A percentile compares a stretch with the other conserved stretches of the same genome.
phyloP scores from a whole-genome alignment of 495 filamentous ascomycete species.

The Xylaria castorea region DNA sequence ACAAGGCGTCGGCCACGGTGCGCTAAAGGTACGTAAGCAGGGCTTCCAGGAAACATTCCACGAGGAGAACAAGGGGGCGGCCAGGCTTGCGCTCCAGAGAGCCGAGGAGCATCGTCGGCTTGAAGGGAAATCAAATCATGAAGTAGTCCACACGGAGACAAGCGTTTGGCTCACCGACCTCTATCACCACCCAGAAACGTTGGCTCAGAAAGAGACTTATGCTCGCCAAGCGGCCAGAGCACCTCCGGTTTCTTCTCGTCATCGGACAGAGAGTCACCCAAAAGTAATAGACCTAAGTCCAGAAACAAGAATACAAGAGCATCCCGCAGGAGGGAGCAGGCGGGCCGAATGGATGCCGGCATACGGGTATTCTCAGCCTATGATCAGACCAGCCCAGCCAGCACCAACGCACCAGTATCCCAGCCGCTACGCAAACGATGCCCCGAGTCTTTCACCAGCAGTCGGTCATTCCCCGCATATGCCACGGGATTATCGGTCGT shows the following conservation, averaged over 20 bases:
- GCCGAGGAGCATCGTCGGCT: not conserved
- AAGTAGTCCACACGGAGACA: not conserved
- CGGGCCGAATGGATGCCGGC: not conserved
- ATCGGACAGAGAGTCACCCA: not conserved
- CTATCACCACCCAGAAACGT: conserved; percentile 30
- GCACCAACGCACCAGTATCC: conserved; percentile 7
- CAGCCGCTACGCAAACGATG: not conserved
- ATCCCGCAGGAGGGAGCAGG: not conserved
- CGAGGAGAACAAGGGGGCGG: conserved; percentile 16
- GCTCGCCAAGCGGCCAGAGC: conserved; percentile 22
- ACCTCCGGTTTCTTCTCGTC: conserved; percentile 26
- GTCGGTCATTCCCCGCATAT: not conserved
- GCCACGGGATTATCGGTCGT: not conserved
- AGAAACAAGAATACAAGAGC: not conserved
- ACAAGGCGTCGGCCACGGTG: conserved; percentile 29
- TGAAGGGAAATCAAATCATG: not conserved
- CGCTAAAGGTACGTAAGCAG: conserved; percentile 31
- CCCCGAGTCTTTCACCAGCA: conserved; percentile 6
- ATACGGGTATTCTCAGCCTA: conserved; percentile 3
- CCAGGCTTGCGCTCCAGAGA: conserved; percentile 10
- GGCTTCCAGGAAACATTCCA: conserved; percentile 18
- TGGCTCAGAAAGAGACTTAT: conserved; percentile 28
- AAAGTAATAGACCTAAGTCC: not conserved
- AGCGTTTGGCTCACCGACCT: conserved; percentile 34
- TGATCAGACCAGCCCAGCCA: conserved; percentile 20